These are phyloP conservation scores for Fusarium verticillioides DNA, from an alignment of 2,329 filamentous ascomycete species.

Conservation along the genomic window DNA sequence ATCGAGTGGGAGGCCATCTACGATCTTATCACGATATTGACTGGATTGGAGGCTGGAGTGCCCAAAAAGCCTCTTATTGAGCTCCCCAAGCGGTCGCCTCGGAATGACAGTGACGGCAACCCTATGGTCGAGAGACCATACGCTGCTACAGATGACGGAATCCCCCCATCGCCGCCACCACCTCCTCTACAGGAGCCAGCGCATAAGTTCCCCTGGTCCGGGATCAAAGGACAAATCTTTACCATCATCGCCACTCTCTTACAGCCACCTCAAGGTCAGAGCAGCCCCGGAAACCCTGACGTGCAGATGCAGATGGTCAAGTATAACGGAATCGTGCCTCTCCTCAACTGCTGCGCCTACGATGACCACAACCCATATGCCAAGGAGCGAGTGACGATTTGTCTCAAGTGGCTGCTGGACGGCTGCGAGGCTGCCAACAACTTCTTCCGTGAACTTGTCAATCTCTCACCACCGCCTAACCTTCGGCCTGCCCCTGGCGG, in stretches of 20 bases:
- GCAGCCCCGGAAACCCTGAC: conserved; percentile 72
- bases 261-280: conserved; percentile 77
- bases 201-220: conserved; percentile 72
- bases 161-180: conserved; percentile 53
- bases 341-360: conserved; percentile 89
- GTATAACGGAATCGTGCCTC: conserved; percentile 85
- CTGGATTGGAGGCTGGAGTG: conserved; percentile 87
- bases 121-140: conserved; percentile 74
- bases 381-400: conserved; percentile 89
- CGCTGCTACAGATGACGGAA: conserved; percentile 45
- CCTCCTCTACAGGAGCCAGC: conserved; percentile 69
- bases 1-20: conserved; percentile 93
- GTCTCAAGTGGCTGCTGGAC: conserved; percentile 84
- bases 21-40: conserved; percentile 87
- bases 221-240: conserved; percentile 92
- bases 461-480: conserved; percentile 55
- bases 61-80: conserved; percentile 79
- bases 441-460: conserved; percentile 73
- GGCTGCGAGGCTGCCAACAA: conserved; percentile 78
- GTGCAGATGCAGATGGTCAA: conserved; percentile 90
- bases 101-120: conserved; percentile 34
- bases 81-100: conserved; percentile 49
- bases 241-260: conserved; percentile 89
- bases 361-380: conserved; percentile 96
- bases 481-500: conserved; percentile 50